Conservation (phyloP, 305 asterid species). For the Striga hermonthica region DNA sequence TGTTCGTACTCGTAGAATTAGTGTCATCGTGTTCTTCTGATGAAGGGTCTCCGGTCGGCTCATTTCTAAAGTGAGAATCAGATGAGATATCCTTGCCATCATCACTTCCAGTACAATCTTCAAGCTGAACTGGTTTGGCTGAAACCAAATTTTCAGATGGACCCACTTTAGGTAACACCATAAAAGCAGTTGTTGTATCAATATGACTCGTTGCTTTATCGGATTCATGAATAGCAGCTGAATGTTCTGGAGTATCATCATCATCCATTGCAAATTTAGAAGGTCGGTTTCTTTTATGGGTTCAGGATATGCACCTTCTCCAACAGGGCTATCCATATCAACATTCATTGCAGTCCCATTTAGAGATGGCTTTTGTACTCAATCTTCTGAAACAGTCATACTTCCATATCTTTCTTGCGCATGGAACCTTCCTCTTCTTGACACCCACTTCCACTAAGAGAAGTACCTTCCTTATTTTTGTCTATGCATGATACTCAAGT, state of each 20-base stretch:
- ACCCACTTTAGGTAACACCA: conserved; percentile 35
- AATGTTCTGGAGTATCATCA: conserved; percentile 32
- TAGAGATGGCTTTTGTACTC: conserved; percentile 35
- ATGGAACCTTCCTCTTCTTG: conserved; percentile 46
- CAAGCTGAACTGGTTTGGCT: conserved; percentile 37
- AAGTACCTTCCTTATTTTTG: conserved; percentile 30
- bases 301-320: conserved; percentile 34
- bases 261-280: conserved; percentile 37
- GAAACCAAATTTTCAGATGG: conserved; percentile 39
- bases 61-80: conserved; percentile 33
- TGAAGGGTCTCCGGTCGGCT: conserved; percentile 36
- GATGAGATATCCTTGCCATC: conserved; percentile 32
- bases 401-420: conserved; percentile 35
- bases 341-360: conserved; percentile 36
- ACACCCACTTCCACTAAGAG: conserved; percentile 31
- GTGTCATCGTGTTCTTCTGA: conserved; percentile 40
- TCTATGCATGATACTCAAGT: too few relatives aligned
- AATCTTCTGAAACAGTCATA: conserved; percentile 34
- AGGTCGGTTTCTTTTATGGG: conserved; percentile 35
- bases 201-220: conserved; percentile 27
- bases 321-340: conserved; percentile 40
- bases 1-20: conserved; percentile 28
- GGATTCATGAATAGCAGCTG: conserved; percentile 35
- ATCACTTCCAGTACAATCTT: conserved; percentile 37
- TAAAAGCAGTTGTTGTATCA: conserved; percentile 34